Base-by-base conservation (phyloP, 345 rosid species). In the Mercurialis annua region DNA sequence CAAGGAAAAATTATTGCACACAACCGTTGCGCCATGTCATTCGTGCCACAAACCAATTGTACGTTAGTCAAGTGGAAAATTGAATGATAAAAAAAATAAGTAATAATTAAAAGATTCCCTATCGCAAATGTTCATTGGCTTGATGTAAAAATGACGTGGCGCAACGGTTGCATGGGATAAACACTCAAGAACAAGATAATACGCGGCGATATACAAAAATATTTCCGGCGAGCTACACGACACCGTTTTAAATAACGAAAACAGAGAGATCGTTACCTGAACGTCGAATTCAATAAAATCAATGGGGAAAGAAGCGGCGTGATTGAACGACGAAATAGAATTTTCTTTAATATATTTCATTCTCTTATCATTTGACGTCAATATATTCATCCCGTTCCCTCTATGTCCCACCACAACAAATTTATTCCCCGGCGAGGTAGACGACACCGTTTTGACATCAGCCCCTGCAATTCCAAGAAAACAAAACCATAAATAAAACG, bases 251-350 rank as follows among this genome's bases (percentile, higher is more conserved):
- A 51, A 26, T 17, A 23, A 1, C 38, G 1, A 6, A 30, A 0
- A 18, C 26, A 20, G 55, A 24, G 11, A 27, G 3, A n/a, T 30
- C 3, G 43, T 40, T 48, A 95, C 99, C 99, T 95, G 99, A 76
- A 95, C 99, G 70, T 95, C 99, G n/a, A 95, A 95, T 77, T 95
- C 99, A 62, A 92, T 67, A 81, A 80, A 95, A 72, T 95, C 93
- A 50, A 92, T 65, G 0, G 96, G 94, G 48, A 73, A 81, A 49
- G 83, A 80, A 4, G 97, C 90, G 34, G 98, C 96, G 15, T 82
- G 23, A 60, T 89, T 89, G 77, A 95, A 95, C 16, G 98, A 95
- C 31, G 76, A 55, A 42, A 91, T 82, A 2, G 96, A 80, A 81
- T 95, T 95, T 78, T 91, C 98, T 48, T 88, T 92, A 70, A 85